Evolutionary conservation across 352 stramenopile genomes (phyloP).

Genomic region (Globisporangium cystogenes): DNA sequence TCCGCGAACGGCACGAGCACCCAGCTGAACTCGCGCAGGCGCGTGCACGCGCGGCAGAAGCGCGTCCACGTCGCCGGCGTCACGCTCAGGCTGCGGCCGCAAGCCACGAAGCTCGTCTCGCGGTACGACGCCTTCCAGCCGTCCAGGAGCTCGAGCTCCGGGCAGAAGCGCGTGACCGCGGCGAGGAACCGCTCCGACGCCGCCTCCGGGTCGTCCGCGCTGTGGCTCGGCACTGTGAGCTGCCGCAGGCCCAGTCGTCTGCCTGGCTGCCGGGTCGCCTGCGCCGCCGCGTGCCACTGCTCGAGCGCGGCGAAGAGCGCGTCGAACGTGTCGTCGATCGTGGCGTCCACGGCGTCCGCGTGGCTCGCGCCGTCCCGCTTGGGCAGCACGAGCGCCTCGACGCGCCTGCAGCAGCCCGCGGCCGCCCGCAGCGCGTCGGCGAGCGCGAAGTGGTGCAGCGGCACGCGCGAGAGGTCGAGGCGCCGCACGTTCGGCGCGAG

Average conservation of each 20-base stretch:
- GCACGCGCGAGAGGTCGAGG: slow-evolving; percentile 34
- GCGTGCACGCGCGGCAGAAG: slow-evolving; percentile 36
- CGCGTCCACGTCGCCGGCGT: slow-evolving; percentile 27
- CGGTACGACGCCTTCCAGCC: slow-evolving; percentile 57
- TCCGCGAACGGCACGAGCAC: slow-evolving; percentile 61
- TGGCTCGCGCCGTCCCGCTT: slow-evolving; percentile 20
- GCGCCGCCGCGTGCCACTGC: slow-evolving; percentile 16
- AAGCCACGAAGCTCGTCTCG: slow-evolving; percentile 30
- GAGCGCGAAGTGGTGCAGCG: slow-evolving; percentile 35
- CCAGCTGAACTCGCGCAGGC: slow-evolving; percentile 60
- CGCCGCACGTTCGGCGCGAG: slow-evolving; percentile 28
- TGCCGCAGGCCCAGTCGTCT: slow-evolving; percentile 2
- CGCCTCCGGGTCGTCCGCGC: slow-evolving; percentile 17
- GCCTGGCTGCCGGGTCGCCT: no score
- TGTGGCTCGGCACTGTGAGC: slow-evolving; percentile 9
- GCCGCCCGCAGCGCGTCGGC: slow-evolving; percentile 29
- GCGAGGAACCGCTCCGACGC: slow-evolving; percentile 22
- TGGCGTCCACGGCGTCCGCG: slow-evolving; percentile 27
- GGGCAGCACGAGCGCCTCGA: slow-evolving; percentile 36
- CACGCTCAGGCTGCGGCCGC: slow-evolving; percentile 30
- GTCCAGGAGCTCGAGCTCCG: slow-evolving; percentile 53
- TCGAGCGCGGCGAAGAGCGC: slow-evolving; percentile 25
- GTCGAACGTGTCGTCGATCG: slow-evolving; percentile 34
- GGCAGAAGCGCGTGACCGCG: slow-evolving; percentile 27
- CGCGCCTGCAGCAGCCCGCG: slow-evolving; percentile 19